Base-by-base conservation (phyloP, 176 grass and related monocot genomes). In the Coix lacrymajobi region DNA sequence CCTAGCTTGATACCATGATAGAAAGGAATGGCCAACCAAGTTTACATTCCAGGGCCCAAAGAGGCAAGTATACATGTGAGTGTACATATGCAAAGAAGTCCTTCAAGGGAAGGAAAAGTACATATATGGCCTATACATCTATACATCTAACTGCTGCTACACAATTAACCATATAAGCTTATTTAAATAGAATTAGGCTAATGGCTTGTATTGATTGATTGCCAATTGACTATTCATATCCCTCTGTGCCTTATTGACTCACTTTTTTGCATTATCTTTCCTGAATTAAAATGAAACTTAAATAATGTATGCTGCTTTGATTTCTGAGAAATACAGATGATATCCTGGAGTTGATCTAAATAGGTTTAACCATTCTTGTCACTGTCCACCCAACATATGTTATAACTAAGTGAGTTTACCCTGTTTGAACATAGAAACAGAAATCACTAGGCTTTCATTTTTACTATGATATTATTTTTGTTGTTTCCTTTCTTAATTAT, bases 401-500 rank as follows among this genome's bases (percentile, higher is more conserved):
- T 11, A 3, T 57, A 68, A 0, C 16, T 29, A 10, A 56, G 43
- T 56, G 71, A 4, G 28, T n/a, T 65, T 46, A 1, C 4, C 16
- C 11, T 76, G 61, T 16, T 79, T 79, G 29, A 36, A 73, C 43
- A 36, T 46, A 39, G 31, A 52, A 74, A 31, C 77, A 25, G 48
- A 51, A 41, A 34, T 69, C n/a, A n/a, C n/a, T n/a, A n/a, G n/a
- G n/a, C n/a, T n/a, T n/a, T n/a, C n/a, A n/a, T n/a, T n/a, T n/a
- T n/a, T n/a, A n/a, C n/a, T n/a, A n/a, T n/a, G n/a, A n/a, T n/a
- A n/a, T n/a, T n/a, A n/a, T n/a, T n/a, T n/a, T n/a, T n/a, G n/a
- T 74, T 49, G 48, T 60, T 85, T 32, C 64, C 65, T 56, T 84
- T 74, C 72, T 83, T 97, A 45, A 97, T 97, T 79, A 94, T 92